Conservation (phyloP, 2,329 filamentous ascomycete species). For the Aschersonia sp. region DNA sequence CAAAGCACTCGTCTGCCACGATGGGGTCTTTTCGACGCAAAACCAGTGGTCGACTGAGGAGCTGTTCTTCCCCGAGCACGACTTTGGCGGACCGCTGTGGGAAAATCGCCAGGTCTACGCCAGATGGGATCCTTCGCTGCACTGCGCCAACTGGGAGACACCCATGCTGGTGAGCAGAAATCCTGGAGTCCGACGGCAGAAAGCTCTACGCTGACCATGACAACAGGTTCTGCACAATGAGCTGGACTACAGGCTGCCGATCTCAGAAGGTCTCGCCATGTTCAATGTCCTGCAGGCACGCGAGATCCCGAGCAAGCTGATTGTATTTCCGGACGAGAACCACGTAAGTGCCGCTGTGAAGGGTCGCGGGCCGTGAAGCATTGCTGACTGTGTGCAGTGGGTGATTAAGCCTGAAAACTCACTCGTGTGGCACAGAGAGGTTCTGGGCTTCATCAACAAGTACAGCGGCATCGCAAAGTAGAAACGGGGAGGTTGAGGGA, state of each 20-base stretch:
- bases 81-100: conserved; percentile 48
- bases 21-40: conserved; percentile 66
- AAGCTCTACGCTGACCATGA: conserved; percentile 2
- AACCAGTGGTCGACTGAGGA: conserved; percentile 52
- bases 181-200: not conserved
- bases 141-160: conserved; percentile 61
- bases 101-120: conserved; percentile 49
- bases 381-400: conserved; percentile 34
- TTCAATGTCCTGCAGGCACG: conserved; percentile 75
- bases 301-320: conserved; percentile 60
- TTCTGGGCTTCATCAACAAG: conserved; percentile 64
- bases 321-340: conserved; percentile 68
- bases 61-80: conserved; percentile 56
- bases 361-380: not conserved
- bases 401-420: conserved; percentile 87
- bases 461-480: conserved; percentile 31
- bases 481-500: not conserved
- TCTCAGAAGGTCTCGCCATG: conserved; percentile 70
- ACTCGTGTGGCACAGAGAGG: conserved; percentile 76
- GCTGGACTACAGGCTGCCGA: conserved; percentile 74
- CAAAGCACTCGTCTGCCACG: conserved; percentile 77
- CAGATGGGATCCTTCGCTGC: conserved; percentile 53
- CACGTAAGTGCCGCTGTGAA: conserved; percentile 21
- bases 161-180: conserved; percentile 54
- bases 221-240: conserved; percentile 62